Conservation (phyloP, 78 protist genomes). For the Creolimax fragrantissima region DNA sequence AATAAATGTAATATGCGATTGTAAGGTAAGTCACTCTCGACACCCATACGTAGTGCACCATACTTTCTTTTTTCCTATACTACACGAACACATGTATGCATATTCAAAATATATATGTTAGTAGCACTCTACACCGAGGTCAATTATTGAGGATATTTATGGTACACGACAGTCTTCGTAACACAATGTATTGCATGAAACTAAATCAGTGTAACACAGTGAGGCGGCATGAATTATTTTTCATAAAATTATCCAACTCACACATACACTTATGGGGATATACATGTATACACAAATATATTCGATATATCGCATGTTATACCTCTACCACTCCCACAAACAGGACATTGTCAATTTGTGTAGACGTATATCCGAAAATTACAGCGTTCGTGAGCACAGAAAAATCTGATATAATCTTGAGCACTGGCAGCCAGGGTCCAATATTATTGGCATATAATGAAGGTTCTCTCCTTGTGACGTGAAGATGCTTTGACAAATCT, state of each 20-base stretch:
- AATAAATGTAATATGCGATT: too few species aligned
- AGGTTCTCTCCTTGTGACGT: background rate
- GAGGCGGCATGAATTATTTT: background rate
- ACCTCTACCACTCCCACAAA: background rate
- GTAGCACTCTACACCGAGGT: too few species aligned
- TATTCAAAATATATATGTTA: too few species aligned
- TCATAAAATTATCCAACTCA: too few species aligned
- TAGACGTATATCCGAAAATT: background rate
- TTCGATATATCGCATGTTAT: background rate
- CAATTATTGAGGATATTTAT: too few species aligned
- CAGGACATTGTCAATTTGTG: background rate
- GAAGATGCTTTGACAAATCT: background rate
- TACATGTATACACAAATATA: background rate
- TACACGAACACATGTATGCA: too few species aligned
- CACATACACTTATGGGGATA: background rate
- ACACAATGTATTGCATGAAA: background rate
- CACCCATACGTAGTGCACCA: too few species aligned
- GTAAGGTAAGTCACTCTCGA: too few species aligned
- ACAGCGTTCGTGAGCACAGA: background rate
- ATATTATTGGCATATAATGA: background rate
- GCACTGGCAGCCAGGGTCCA: background rate
- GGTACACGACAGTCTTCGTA: background rate
- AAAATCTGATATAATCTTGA: background rate
- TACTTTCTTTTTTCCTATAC: too few species aligned
- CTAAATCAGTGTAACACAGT: background rate